phyloP scores from a whole-genome alignment of 2,329 filamentous ascomycete species.

The Tolypocladium tundrense region DNA sequence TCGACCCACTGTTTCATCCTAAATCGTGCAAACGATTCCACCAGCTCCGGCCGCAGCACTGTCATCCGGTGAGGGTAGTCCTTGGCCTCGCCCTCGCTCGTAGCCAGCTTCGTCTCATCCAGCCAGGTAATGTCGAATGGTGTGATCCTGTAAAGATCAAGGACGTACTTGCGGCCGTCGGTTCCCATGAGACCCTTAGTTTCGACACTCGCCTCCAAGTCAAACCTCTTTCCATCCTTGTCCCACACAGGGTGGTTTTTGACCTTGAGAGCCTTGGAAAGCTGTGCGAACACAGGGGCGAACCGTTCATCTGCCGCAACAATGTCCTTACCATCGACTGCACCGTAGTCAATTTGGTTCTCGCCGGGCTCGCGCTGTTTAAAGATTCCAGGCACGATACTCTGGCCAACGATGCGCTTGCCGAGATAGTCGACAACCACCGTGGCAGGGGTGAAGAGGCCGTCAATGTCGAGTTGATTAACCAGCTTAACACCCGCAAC shows the following conservation, averaged over 20 bases:
- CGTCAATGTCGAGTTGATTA: slow-evolving; percentile 93
- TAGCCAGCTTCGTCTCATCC: slow-evolving; percentile 55
- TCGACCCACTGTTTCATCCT: slow-evolving; percentile 88
- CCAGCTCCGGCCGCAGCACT: slow-evolving; percentile 78
- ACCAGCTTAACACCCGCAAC: slow-evolving; percentile 89
- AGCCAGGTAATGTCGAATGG: slow-evolving; percentile 87
- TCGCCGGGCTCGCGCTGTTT: slow-evolving; percentile 96
- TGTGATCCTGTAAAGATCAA: slow-evolving; percentile 90
- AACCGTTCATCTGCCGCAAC: slow-evolving; percentile 88
- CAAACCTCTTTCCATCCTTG: slow-evolving; percentile 82
- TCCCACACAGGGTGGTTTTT: slow-evolving; percentile 98
- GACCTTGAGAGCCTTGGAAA: slow-evolving; percentile 81
- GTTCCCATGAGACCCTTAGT: slow-evolving; percentile 97
- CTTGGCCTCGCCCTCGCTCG: slow-evolving; percentile 29
- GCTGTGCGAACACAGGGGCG: slow-evolving; percentile 71
- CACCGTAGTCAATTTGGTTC: slow-evolving; percentile 98
- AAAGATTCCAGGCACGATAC: slow-evolving; percentile 97
- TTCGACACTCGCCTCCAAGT: slow-evolving; percentile 91
- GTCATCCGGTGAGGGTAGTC: slow-evolving; percentile 95
- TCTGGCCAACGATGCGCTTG: slow-evolving; percentile 94
- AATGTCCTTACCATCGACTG: slow-evolving; percentile 92
- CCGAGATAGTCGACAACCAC: slow-evolving; percentile 95
- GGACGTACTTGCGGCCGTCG: slow-evolving; percentile 92
- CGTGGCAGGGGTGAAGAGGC: slow-evolving; percentile 89
- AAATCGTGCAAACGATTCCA: slow-evolving; percentile 73